These are phyloP conservation scores for Lactarius hengduanensis DNA, from an alignment of 768 basidiomycete genomes.

Conservation along the genomic window DNA sequence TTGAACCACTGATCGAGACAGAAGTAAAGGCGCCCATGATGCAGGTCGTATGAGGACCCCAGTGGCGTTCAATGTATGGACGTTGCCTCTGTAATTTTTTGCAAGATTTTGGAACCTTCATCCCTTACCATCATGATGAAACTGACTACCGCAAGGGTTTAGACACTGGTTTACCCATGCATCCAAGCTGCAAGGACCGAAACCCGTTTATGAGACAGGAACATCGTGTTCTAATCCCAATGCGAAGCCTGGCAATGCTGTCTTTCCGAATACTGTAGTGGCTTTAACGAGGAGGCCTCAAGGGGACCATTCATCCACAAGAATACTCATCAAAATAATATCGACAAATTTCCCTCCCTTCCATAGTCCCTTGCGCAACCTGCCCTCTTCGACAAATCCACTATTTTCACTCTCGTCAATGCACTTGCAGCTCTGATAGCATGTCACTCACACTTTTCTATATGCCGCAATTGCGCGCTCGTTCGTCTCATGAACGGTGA, in stretches of 20 bases:
- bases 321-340: constrained; percentile 40
- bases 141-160: neutral
- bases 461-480: constrained; percentile 32
- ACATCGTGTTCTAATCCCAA: neutral
- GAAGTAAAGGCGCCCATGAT: too few relatives aligned
- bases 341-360: constrained; percentile 41
- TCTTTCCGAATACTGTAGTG: neutral
- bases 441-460: constrained; percentile 35
- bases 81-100: too few relatives aligned
- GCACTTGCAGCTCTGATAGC: neutral
- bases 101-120: neutral
- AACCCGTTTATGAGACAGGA: neutral
- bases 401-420: constrained; percentile 26
- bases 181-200: neutral
- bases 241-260: too few relatives aligned
- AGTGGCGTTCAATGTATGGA: too few relatives aligned
- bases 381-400: constrained; percentile 41
- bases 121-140: neutral
- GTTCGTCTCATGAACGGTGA: constrained; percentile 31
- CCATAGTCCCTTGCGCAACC: constrained; percentile 37
- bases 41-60: too few relatives aligned
- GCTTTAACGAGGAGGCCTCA: neutral
- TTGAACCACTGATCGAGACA: too few relatives aligned
- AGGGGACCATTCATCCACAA: constrained; percentile 42
- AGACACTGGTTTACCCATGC: neutral